These are phyloP conservation scores for Geotrichum fermentans DNA, from an alignment of 1,139 yeast genomes.

Conservation along the genomic window DNA sequence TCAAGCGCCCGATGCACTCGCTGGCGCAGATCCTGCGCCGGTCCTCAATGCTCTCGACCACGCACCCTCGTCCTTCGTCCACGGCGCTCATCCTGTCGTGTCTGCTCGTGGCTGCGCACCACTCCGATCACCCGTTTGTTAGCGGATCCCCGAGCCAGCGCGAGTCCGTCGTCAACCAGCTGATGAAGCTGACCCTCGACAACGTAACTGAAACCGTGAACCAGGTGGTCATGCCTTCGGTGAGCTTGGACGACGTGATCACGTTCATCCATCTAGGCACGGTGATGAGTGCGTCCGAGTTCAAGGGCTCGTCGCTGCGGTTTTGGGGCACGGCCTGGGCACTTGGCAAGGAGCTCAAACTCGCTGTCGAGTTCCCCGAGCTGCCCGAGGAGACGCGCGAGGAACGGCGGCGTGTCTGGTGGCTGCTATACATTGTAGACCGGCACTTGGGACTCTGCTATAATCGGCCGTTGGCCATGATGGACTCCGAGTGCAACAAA, in stretches of 20 bases:
- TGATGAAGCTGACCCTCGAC: constrained; percentile 30
- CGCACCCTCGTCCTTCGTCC: constrained; percentile 34
- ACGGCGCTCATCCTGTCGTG: constrained; percentile 37
- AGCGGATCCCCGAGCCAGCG: constrained; percentile 29
- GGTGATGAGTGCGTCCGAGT: constrained; percentile 41
- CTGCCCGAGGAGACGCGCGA: constrained; percentile 38
- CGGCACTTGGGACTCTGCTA: constrained; percentile 41
- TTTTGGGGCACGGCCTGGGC: constrained; percentile 42
- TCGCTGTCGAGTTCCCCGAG: constrained; percentile 33
- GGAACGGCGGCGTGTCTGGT: constrained; percentile 43
- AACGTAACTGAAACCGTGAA: constrained; percentile 29
- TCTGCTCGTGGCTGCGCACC: constrained; percentile 38
- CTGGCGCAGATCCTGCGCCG: constrained; percentile 26
- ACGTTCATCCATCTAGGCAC: constrained; percentile 40
- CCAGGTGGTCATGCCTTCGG: constrained; percentile 22
- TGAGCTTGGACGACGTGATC: constrained; percentile 39
- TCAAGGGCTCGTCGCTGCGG: constrained; percentile 39
- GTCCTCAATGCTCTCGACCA: constrained; percentile 24
- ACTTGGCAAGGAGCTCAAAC: constrained; percentile 34
- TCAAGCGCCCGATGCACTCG: constrained; percentile 26
- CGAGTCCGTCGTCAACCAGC: constrained; percentile 8
- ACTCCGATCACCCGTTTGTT: constrained; percentile 39
- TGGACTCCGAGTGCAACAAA: constrained; percentile 37
- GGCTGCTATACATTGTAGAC: constrained; percentile 42
- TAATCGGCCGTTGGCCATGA: constrained; percentile 36